Conservation (phyloP, 2,329 filamentous ascomycete species). For the Hymenoscyphus occultus region DNA sequence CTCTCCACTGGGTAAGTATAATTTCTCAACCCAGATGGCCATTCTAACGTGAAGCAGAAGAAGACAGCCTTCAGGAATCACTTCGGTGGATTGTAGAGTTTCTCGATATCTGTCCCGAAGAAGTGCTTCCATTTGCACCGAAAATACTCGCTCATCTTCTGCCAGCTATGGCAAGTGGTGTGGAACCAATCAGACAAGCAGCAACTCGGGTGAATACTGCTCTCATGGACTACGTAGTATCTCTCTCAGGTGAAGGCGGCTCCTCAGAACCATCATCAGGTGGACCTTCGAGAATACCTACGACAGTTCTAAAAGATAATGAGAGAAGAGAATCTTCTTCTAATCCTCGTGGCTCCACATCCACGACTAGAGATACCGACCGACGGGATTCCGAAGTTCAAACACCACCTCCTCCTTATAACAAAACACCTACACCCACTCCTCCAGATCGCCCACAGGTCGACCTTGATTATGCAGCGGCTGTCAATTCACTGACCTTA, state of each 20-base stretch:
- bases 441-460: slow-evolving; percentile 49
- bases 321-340: slow-evolving; percentile 35
- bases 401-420: slow-evolving; percentile 43
- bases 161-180: slow-evolving; percentile 88
- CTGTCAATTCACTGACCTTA: slow-evolving; percentile 87
- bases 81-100: slow-evolving; percentile 95
- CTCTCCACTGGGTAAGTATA: slow-evolving; percentile 64
- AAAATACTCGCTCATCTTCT: slow-evolving; percentile 87
- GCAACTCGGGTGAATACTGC: slow-evolving; percentile 87
- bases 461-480: slow-evolving; percentile 93
- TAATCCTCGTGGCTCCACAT: slow-evolving; percentile 38
- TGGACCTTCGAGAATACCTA: slow-evolving; percentile 41
- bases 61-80: slow-evolving; percentile 87
- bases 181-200: slow-evolving; percentile 83
- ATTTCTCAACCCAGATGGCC: neutral
- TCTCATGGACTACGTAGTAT: slow-evolving; percentile 91
- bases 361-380: slow-evolving; percentile 47
- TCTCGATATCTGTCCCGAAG: slow-evolving; percentile 94
- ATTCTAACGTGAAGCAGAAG: slow-evolving; percentile 53
- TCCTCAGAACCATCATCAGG: slow-evolving; percentile 41
- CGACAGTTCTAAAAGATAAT: slow-evolving; percentile 38
- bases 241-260: slow-evolving; percentile 67
- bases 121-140: slow-evolving; percentile 92
- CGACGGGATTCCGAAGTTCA: slow-evolving; percentile 52
- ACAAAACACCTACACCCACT: slow-evolving; percentile 31